phyloP scores from a whole-genome alignment of 352 stramenopile genomes.

The Phytophthora europaea region DNA sequence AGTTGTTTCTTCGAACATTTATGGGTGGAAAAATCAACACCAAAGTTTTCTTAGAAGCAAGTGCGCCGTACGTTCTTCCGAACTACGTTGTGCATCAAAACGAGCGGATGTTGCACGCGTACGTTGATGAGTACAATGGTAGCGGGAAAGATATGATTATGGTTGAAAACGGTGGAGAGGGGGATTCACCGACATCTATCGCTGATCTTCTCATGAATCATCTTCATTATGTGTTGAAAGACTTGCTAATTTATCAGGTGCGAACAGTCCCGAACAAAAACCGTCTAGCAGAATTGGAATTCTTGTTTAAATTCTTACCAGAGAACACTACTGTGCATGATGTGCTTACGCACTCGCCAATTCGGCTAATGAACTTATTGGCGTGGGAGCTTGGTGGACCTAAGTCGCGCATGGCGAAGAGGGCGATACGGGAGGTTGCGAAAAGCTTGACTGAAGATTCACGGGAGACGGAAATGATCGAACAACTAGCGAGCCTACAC shows the following conservation, averaged over 20 bases:
- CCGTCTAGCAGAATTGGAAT: slow-evolving; percentile 71
- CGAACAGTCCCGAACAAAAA: slow-evolving; percentile 60
- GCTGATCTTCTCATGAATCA: slow-evolving; percentile 56
- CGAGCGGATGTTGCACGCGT: slow-evolving; percentile 57
- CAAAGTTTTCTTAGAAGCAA: slow-evolving; percentile 53
- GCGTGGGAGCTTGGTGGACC: slow-evolving; percentile 75
- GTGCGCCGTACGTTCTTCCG: slow-evolving; percentile 66
- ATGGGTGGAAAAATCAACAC: slow-evolving; percentile 54
- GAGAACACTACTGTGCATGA: slow-evolving; percentile 70
- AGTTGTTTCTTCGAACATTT: slow-evolving; percentile 68
- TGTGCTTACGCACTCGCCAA: slow-evolving; percentile 59
- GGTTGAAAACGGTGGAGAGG: slow-evolving; percentile 32
- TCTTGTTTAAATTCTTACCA: slow-evolving; percentile 74
- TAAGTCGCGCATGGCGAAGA: slow-evolving; percentile 59
- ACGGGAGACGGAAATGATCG: slow-evolving; percentile 25
- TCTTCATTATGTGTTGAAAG: slow-evolving; percentile 67
- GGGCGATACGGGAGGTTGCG: slow-evolving; percentile 65
- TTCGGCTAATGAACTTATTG: slow-evolving; percentile 69
- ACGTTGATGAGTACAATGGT: slow-evolving; percentile 49
- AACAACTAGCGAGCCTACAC: slow-evolving; percentile 31
- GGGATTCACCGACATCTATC: slow-evolving; percentile 37
- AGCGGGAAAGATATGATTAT: slow-evolving; percentile 31
- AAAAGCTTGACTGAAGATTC: slow-evolving; percentile 52
- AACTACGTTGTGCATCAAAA: slow-evolving; percentile 74
- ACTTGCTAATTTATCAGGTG: slow-evolving; percentile 75